Evolutionary conservation across 768 basidiomycete genomes (phyloP).

Genomic region (Pulveroboletus sp.): DNA sequence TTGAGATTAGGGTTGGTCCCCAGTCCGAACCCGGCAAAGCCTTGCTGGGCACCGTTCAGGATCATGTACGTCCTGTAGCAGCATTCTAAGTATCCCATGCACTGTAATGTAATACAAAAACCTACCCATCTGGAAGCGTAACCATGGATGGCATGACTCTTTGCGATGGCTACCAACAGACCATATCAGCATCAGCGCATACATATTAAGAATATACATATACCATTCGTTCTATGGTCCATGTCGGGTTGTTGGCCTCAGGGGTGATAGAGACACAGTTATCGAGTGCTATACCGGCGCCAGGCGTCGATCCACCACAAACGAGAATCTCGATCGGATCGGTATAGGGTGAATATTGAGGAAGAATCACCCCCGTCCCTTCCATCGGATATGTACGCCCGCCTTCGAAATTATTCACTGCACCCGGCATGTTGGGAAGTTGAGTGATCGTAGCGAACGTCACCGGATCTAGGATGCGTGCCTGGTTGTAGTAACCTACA

Average conservation of each 20-base stretch:
- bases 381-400: slow-evolving; percentile 80
- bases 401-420: slow-evolving; percentile 68
- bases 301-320: slow-evolving; percentile 72
- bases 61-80: slow-evolving; percentile 71
- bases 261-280: slow-evolving; percentile 73
- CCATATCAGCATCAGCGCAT: background rate
- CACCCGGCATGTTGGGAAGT: slow-evolving; percentile 73
- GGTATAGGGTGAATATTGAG: slow-evolving; percentile 70
- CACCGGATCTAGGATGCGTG: slow-evolving; percentile 65
- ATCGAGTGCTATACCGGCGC: slow-evolving; percentile 51
- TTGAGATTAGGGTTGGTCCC: slow-evolving; percentile 59
- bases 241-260: slow-evolving; percentile 57
- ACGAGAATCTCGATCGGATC: slow-evolving; percentile 66
- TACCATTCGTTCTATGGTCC: slow-evolving; percentile 81
- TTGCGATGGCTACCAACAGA: slow-evolving; percentile 50
- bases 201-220: slow-evolving; percentile 17
- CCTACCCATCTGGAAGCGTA: slow-evolving; percentile 48
- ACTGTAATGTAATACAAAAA: too few relatives aligned
- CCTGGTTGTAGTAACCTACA: slow-evolving; percentile 77
- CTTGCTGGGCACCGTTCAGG: slow-evolving; percentile 68
- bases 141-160: slow-evolving; percentile 80
- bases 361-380: slow-evolving; percentile 67
- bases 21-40: slow-evolving; percentile 73
- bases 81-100: background rate
- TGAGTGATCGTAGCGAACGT: slow-evolving; percentile 59